Conservation (phyloP, 345 rosid genomes). For the Salix caprea region DNA sequence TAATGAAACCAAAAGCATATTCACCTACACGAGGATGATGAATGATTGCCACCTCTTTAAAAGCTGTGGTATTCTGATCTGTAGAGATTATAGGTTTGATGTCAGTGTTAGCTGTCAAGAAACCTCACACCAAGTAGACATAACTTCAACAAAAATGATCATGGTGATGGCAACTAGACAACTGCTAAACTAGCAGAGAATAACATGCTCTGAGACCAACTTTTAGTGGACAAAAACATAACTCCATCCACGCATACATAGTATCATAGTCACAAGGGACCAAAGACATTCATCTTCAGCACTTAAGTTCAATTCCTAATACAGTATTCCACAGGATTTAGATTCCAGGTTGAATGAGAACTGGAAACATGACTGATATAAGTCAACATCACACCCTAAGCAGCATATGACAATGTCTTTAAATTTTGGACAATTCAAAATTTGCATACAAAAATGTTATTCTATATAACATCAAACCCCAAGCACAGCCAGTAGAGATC, state of each 20-base stretch:
- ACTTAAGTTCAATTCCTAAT: not conserved
- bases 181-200: not conserved
- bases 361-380: not conserved
- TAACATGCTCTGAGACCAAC: not conserved
- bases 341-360: not conserved
- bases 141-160: not conserved
- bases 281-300: not conserved
- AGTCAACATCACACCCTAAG: not conserved
- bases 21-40: slow-evolving; percentile 93
- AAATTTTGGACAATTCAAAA: not conserved
- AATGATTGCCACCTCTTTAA: slow-evolving; percentile 93
- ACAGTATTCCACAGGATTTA: too few species aligned
- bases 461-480: not conserved
- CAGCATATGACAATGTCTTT: not conserved
- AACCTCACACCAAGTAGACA: not conserved
- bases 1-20: slow-evolving; percentile 93
- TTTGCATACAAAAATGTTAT: not conserved
- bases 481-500: not conserved
- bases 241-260: too few species aligned
- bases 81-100: slow-evolving; percentile 9
- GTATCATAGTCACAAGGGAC: too few species aligned
- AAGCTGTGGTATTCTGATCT: slow-evolving; percentile 94
- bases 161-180: not conserved
- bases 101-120: slow-evolving; percentile 5
- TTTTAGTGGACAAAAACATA: too few species aligned